Conservation (phyloP, 2,329 filamentous ascomycete species). For the Aspergillus fructus region DNA sequence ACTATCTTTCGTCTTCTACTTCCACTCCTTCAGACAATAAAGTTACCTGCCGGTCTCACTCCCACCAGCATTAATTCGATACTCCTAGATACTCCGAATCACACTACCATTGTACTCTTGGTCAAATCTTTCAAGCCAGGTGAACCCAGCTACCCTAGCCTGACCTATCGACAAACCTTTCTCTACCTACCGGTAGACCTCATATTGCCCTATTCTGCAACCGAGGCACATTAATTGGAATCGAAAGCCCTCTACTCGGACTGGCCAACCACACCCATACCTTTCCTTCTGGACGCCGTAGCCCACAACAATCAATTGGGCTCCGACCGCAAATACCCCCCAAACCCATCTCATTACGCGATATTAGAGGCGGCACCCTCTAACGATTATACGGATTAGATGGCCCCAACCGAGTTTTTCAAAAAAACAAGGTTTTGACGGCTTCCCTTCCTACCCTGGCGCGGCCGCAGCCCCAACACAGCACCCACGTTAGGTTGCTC, state of each 20-base stretch:
- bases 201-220: not conserved
- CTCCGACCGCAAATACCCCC: not conserved
- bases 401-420: not conserved
- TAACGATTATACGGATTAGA: not conserved
- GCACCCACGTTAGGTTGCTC: slow-evolving; percentile 20
- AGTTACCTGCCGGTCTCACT: not conserved
- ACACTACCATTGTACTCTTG: not conserved
- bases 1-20: slow-evolving; percentile 9
- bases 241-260: not conserved
- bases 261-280: not conserved
- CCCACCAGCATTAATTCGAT: not conserved
- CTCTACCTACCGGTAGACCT: not conserved
- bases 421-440: slow-evolving; percentile 14
- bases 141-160: not conserved
- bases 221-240: not conserved
- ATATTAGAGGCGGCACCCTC: not conserved
- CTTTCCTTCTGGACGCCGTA: not conserved
- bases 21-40: not conserved
- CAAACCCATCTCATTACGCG: not conserved
- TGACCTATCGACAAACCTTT: not conserved
- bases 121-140: not conserved
- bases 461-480: slow-evolving; percentile 17
- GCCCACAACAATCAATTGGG: not conserved
- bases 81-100: not conserved
- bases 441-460: slow-evolving; percentile 28